A percentile compares a stretch with the other conserved stretches of the same genome.
phyloP scores from a whole-genome alignment of 2,329 filamentous ascomycete species.

The Hysterium pulicare region DNA sequence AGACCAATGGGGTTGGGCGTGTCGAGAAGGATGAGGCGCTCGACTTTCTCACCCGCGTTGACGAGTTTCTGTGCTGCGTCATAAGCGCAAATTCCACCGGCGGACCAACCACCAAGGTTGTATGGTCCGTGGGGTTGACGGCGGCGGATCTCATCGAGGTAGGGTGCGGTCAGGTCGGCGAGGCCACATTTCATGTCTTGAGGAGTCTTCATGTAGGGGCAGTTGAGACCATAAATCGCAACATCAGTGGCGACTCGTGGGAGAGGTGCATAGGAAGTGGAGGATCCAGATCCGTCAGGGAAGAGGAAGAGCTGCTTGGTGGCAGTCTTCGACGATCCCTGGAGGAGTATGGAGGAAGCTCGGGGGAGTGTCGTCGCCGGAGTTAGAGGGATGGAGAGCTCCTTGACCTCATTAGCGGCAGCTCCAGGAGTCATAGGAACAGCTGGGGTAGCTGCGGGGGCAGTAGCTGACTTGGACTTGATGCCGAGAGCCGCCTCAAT shows the following conservation, averaged over 20 bases:
- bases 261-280: conserved; percentile 38
- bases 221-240: conserved; percentile 52
- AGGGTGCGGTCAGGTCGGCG: conserved; percentile 50
- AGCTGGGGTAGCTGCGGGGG: conserved; percentile 1
- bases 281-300: conserved; percentile 48
- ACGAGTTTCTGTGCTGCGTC: conserved; percentile 20
- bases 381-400: conserved; percentile 6
- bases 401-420: conserved; percentile 7
- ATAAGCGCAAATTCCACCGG: conserved; percentile 68
- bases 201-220: conserved; percentile 36
- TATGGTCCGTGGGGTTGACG: conserved; percentile 56
- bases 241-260: conserved; percentile 42
- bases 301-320: conserved; percentile 39
- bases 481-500: conserved; percentile 11
- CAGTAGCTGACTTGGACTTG: conserved; percentile 5
- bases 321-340: conserved; percentile 42
- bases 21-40: conserved; percentile 27
- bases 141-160: conserved; percentile 43
- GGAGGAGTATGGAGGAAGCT: conserved; percentile 35
- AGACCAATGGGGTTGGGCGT: conserved; percentile 38
- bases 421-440: conserved; percentile 5
- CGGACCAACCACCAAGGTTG: conserved; percentile 70
- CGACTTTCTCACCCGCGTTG: conserved; percentile 18
- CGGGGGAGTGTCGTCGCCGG: conserved; percentile 2
- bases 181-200: conserved; percentile 31